phyloP scores from a whole-genome alignment of 208 protist genomes.

The Trypanosoma boissoni region DNA sequence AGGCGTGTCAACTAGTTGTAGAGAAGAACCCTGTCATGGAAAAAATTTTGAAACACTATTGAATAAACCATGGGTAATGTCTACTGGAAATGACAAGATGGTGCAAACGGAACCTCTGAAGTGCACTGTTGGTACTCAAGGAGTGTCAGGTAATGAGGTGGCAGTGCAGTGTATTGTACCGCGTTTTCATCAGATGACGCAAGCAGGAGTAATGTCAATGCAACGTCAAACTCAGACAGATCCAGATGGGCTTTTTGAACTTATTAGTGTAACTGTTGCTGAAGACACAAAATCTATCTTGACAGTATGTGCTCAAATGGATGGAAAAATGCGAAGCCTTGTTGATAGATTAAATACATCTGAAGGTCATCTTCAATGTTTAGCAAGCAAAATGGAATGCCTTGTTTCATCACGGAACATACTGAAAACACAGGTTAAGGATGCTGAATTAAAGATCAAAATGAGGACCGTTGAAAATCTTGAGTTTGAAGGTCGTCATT shows the following conservation, averaged over 20 bases:
- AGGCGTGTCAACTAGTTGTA: neutral
- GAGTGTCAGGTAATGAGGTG: neutral
- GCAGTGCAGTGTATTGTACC: constrained; percentile 3
- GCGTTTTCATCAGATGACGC: neutral
- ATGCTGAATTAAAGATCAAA: neutral
- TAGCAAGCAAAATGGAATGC: too few species aligned
- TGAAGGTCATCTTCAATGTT: too few species aligned
- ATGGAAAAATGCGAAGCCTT: constrained; percentile 3
- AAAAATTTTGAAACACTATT: neutral
- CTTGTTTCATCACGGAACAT: constrained; percentile 7
- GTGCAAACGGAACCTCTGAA: constrained; percentile 14
- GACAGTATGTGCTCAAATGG: constrained; percentile 1
- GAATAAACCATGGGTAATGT: neutral
- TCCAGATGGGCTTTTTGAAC: constrained; percentile 1
- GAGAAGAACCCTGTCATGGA: neutral
- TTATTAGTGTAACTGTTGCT: constrained; percentile 8
- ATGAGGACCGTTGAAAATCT: neutral
- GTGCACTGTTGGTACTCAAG: constrained; percentile 5
- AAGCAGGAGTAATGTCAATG: constrained; percentile 1
- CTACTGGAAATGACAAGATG: neutral
- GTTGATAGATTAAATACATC: constrained; percentile 1
- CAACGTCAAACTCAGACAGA: constrained; percentile 19
- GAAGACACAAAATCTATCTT: neutral
- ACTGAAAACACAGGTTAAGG: neutral
- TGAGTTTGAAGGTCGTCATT: constrained; percentile 6